Evolutionary conservation across 1,284 basidiomycete species (phyloP), one percentile per base, ranked within the genome.

Genomic region (Volvariella volvacea): DNA sequence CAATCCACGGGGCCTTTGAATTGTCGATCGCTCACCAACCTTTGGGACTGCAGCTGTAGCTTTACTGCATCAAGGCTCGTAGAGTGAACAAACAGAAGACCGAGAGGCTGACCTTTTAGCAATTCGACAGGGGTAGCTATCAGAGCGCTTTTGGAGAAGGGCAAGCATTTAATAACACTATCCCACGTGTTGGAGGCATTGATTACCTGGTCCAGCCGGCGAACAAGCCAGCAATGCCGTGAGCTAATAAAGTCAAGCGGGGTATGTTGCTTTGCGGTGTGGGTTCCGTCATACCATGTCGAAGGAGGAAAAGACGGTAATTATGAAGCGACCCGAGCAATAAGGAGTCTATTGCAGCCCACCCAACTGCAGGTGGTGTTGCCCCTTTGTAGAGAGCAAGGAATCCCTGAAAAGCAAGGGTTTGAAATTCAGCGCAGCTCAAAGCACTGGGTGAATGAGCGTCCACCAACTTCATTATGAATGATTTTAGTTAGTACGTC

Each of bases 321-420:
- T 84, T 83, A 60, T 84, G 81, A 39, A 91, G 63, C 3, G 82
- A 85, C 2, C 88, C 87, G 42, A 91, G 66, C 4, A 91, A 68
- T 7, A 89, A 65, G 12, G 83, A 81, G 56, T 91, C 88, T 36
- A 85, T 83, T 32, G 80, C 71, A 6, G 82, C 79, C 87, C 85
- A 89, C 2, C 84, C 85, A 2, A 89, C 66, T 15, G 83, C 83
- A 1, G 86, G 87, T 3, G 85, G 83, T 1, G 80, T 79, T 7
- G 80, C 81, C 12, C 83, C 83, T 64, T 84, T 83, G 66, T 84
- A 84, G 17, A 84, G 63, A 4, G 78, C 81, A 42, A 72, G 53
- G 30, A 73, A 47, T 19, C 74, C 74, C 75, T 78, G 44, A 41
- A 22, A 46, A 42, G 48, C 19, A 33, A 31, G 22, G 36, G 22